Base-by-base conservation (phyloP, 1,284 basidiomycete species). In the Vanrija sp. region DNA sequence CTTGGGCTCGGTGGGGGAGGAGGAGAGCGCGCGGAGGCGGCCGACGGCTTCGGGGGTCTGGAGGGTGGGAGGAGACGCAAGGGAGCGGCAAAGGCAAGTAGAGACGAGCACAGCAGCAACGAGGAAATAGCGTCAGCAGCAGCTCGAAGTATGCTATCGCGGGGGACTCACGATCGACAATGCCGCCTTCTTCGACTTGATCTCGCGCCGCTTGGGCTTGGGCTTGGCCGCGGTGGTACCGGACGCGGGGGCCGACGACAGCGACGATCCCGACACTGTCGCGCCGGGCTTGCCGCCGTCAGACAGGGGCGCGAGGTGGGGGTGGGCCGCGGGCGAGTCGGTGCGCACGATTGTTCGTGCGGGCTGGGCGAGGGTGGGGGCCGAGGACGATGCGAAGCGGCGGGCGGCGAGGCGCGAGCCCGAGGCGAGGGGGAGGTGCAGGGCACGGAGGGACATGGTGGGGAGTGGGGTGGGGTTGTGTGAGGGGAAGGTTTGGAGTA, bases 21-120 rank as follows among this genome's bases (percentile, higher is more conserved):
- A 51, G 54, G 91, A 77, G 20, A 98, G 81, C 10, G 79, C 81
- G 8, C 78, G 82, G 39, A 97, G 80, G 25, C 88, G 85, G 12
- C 78, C 75, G 3, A 96, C 84, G 14, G 95, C 95, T 25, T 79
- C 76, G 2, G 91, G 86, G 23, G 91, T 90, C 94, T 97, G 64
- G 14, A 15, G 24, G 45, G 36, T 39, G 50, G 37, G 23, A 41
- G 23, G 47, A 14, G 24, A 14, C 20, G 20, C 18, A 42, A 54
- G 12, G 24, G 43, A 39, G 22, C 41, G 20, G 8, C 41, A 27
- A 9, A 27, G 4, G 9, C 22, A 4, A 47, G 19, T 8, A 38
- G n/a, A 36, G 4, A 41, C n/a, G 19, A 23, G 37, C 8, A 4
- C 22, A 36, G 35, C 5, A 24, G n/a, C 16, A 36, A 10, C 44